These are phyloP conservation scores for Prunus salicina DNA, from an alignment of 306 rosid species.

Conservation along the genomic window DNA sequence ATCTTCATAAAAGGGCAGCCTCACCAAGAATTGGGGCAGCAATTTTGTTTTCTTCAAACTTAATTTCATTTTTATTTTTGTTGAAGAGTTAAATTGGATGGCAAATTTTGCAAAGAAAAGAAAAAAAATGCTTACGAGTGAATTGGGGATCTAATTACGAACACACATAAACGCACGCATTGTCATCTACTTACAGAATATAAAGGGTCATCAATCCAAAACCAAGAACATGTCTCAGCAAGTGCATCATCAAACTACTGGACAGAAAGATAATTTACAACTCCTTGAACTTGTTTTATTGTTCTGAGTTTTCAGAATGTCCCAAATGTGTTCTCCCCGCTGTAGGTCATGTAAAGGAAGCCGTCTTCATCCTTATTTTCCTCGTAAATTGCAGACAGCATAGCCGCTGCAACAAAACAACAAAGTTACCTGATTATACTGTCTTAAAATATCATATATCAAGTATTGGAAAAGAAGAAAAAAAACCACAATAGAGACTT, in stretches of 20 bases:
- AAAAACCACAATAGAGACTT: background rate
- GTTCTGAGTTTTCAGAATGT: slow-evolving; percentile 26
- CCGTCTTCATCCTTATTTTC: slow-evolving; percentile 64
- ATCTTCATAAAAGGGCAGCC: too few relatives aligned
- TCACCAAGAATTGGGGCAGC: too few relatives aligned
- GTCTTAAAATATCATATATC: background rate
- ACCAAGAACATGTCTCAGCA: background rate
- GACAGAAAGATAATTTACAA: slow-evolving; percentile 1
- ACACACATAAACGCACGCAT: background rate
- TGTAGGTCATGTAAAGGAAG: slow-evolving; percentile 60
- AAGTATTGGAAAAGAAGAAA: background rate
- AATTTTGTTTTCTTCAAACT: background rate
- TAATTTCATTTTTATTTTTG: background rate
- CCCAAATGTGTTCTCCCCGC: slow-evolving; percentile 61
- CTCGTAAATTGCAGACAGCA: slow-evolving; percentile 51
- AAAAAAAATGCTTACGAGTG: background rate
- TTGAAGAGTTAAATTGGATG: background rate
- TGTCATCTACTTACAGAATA: background rate
- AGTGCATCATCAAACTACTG: background rate
- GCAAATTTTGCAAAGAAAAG: background rate
- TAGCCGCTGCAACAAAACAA: slow-evolving; percentile 41
- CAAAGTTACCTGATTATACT: background rate
- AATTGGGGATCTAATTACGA: too few relatives aligned
- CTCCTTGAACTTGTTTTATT: background rate
- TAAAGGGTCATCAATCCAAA: background rate